A percentile compares a stretch with the other conserved stretches of the same genome.
Evolutionary conservation across 1,139 yeast genomes (phyloP).

Genomic region (Sugiyamaella japonica): DNA sequence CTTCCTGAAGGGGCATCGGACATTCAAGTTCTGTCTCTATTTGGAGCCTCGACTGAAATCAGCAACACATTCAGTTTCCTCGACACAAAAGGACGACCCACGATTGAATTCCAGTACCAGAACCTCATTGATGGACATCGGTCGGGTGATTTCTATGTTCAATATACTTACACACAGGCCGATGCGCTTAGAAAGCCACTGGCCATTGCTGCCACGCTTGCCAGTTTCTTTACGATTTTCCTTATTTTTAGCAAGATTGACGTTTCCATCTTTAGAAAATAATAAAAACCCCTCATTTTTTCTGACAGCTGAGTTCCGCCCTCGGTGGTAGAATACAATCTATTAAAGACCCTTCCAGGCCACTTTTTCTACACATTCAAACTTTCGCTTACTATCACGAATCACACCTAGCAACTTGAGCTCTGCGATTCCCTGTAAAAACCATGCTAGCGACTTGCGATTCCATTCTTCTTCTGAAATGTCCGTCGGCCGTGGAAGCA

Average conservation of each 20-base stretch:
- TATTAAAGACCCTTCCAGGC: conserved; percentile 58
- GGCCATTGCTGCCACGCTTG: conserved; percentile 63
- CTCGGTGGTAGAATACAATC: background rate
- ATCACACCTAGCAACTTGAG: conserved; percentile 55
- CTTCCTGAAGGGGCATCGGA: conserved; percentile 87
- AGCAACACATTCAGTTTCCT: conserved; percentile 57
- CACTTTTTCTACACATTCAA: conserved; percentile 57
- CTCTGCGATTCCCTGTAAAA: conserved; percentile 58
- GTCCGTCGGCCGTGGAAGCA: conserved; percentile 45
- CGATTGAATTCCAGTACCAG: conserved; percentile 59
- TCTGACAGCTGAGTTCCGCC: background rate
- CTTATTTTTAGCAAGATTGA: conserved; percentile 51
- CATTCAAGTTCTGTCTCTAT: conserved; percentile 59
- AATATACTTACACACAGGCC: conserved; percentile 58
- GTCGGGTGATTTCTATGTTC: conserved; percentile 55
- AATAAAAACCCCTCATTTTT: conserved; percentile 1
- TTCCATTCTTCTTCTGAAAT: conserved; percentile 50
- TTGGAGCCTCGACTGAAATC: conserved; percentile 40
- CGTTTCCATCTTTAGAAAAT: conserved; percentile 30
- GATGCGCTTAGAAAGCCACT: conserved; percentile 65
- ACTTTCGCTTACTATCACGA: conserved; percentile 50
- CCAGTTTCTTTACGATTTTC: conserved; percentile 60
- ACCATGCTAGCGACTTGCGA: conserved; percentile 52
- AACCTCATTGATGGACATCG: conserved; percentile 73
- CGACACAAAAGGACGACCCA: conserved; percentile 82